Percentiles rank a stretch among this genome's conserved stretches.
phyloP scores from a whole-genome alignment of 306 rosid genomes.

The Vicia villosa region DNA sequence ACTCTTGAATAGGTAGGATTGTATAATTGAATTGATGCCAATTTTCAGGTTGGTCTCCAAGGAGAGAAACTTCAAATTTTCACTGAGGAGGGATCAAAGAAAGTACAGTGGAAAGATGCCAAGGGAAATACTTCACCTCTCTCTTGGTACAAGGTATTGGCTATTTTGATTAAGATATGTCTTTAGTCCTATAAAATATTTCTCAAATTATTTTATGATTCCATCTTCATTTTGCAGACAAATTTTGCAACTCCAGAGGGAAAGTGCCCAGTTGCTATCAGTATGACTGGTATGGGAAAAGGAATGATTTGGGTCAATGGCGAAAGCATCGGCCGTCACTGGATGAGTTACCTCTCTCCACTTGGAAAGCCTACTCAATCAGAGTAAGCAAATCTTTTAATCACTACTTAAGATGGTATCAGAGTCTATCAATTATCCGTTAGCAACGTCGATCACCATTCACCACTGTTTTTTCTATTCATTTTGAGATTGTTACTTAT shows the following conservation, averaged over 20 bases:
- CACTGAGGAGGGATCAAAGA: conserved; percentile 65
- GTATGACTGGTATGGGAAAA: conserved; percentile 77
- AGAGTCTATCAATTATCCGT: not conserved
- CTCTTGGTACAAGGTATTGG: conserved; percentile 88
- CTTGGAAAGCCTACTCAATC: conserved; percentile 66
- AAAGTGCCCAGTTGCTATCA: conserved; percentile 63
- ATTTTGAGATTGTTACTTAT: not conserved
- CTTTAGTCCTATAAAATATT: not conserved
- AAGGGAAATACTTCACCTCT: conserved; percentile 43
- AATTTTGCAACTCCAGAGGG: conserved; percentile 73
- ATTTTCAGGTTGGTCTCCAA: conserved; percentile 60
- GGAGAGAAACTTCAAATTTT: conserved; percentile 57
- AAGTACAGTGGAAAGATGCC: conserved; percentile 57
- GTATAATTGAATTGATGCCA: conserved; percentile 7
- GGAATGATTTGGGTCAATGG: conserved; percentile 92
- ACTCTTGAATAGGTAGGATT: not conserved
- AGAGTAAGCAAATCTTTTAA: conserved; percentile 58
- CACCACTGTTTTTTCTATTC: not conserved
- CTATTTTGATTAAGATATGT: not conserved
- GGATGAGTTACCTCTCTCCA: conserved; percentile 76
- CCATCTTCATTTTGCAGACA: conserved; percentile 49
- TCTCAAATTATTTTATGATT: conserved; percentile 4
- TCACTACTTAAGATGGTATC: not conserved
- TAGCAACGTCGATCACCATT: too few relatives aligned
- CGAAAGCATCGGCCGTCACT: conserved; percentile 70